Percentiles rank a stretch among this genome's conserved stretches.
Evolutionary conservation across 2,329 filamentous ascomycete species (phyloP).

Genomic region (Cladosporium sp.): DNA sequence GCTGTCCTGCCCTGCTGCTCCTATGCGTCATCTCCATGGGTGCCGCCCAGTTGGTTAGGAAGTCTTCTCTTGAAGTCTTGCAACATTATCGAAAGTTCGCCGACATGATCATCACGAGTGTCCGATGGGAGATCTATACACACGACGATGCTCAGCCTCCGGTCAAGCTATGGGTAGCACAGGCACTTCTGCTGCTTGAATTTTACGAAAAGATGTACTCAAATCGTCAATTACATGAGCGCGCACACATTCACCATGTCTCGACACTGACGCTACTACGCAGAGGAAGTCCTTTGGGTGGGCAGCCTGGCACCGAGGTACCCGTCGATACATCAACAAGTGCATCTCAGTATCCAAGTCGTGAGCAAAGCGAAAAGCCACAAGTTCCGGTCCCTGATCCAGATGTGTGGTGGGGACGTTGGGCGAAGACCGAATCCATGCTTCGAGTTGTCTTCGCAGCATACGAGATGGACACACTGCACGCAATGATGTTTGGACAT

Average conservation of each 20-base stretch:
- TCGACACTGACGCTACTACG: constrained; percentile 92
- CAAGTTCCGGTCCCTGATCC: constrained; percentile 46
- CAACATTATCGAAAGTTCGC: constrained; percentile 73
- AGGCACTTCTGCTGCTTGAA: constrained; percentile 78
- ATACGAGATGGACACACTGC: constrained; percentile 87
- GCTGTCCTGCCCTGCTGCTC: constrained; percentile 72
- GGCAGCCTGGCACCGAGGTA: constrained; percentile 75
- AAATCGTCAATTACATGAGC: constrained; percentile 80
- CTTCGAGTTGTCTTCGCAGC: constrained; percentile 83
- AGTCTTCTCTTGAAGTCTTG: constrained; percentile 55
- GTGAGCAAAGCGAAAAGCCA: constrained; percentile 38
- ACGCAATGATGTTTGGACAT: constrained; percentile 95
- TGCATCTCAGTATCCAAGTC: constrained; percentile 44
- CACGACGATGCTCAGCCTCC: constrained; percentile 80
- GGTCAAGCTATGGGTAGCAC: constrained; percentile 89
- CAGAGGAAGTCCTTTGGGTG: constrained; percentile 80
- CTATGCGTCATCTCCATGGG: constrained; percentile 67
- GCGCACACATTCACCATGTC: constrained; percentile 90
- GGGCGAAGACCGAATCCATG: constrained; percentile 88
- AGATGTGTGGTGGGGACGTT: constrained; percentile 72
- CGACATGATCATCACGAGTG: constrained; percentile 81
- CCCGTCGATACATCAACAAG: constrained; percentile 40
- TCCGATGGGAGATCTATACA: constrained; percentile 91
- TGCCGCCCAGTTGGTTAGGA: not conserved
- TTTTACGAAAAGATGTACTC: constrained; percentile 96